These are phyloP conservation scores for Diaporthe citri DNA, from an alignment of 2,329 filamentous ascomycete genomes.

Conservation along the genomic window DNA sequence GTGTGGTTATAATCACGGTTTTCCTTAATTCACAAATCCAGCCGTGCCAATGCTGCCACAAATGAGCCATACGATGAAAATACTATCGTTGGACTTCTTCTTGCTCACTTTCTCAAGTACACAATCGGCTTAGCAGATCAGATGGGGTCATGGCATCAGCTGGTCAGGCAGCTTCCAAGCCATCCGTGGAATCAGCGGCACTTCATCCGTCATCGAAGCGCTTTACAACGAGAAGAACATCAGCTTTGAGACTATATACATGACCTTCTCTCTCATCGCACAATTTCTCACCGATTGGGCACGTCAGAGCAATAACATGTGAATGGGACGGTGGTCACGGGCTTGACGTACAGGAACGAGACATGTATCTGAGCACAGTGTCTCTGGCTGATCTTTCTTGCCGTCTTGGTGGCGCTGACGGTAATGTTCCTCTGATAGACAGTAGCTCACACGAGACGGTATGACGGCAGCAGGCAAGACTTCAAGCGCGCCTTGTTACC, in stretches of 20 bases:
- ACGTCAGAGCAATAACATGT: neutral
- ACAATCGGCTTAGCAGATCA: too few relatives aligned
- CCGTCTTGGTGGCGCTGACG: neutral
- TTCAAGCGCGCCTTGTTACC: too few relatives aligned
- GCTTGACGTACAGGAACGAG: neutral
- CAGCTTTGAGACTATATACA: neutral
- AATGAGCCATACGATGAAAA: too few relatives aligned
- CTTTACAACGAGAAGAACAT: neutral
- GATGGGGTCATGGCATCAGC: too few relatives aligned
- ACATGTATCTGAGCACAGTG: neutral
- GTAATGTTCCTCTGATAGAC: neutral
- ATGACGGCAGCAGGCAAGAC: too few relatives aligned
- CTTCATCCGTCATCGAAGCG: neutral
- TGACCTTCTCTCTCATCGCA: neutral
- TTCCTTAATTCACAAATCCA: too few relatives aligned
- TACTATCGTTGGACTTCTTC: too few relatives aligned
- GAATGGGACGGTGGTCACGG: neutral
- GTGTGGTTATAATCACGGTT: too few relatives aligned
- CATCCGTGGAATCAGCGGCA: neutral
- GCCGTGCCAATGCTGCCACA: too few relatives aligned
- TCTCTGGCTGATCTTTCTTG: neutral
- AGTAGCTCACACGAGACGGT: neutral
- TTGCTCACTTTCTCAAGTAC: too few relatives aligned
- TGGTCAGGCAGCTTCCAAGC: neutral
- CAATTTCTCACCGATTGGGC: neutral